Base-by-base conservation (phyloP, 177 flowering plant genomes). In the Tripterygium wilfordii region DNA sequence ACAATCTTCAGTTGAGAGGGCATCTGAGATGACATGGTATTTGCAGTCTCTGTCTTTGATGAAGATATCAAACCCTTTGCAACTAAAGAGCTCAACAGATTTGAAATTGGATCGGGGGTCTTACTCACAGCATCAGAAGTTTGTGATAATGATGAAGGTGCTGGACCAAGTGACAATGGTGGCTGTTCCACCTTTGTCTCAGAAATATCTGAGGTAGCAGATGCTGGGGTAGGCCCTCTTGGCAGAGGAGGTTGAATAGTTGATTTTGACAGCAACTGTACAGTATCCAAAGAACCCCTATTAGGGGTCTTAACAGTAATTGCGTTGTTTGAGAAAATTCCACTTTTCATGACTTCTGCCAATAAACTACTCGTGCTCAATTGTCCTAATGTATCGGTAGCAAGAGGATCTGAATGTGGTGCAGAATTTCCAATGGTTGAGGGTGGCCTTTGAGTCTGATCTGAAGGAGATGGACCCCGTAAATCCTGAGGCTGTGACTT, bases 31-130 rank as follows among this genome's bases (percentile, higher is more conserved):
- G 74, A 41, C 32, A 42, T 14, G 8, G 36, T 13, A 17, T 62
- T 40, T 42, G 67, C 32, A 31, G 71, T 41, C 56, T 79, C 88
- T n/a, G 61, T 54, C 38, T 67, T 82, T 28, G 87, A 66, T 43
- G 91, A 58, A 42, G 94, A 74, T 64, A 89, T 92, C 69, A 92
- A 60, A 23, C 97, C 99, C 65, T 84, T 82, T 15, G 88, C 82
- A 50, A 92, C 79, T 58, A 92, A 72, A 33, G 94, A 54, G 64
- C 83, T 82, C 52, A 88, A 60, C 53, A 92, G 83, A 62, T 61
- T 69, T 48, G 96, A 72, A 45, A 86, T 53, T 31, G 83, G 87
- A 62, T 68, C 70, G 24, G 78, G 21, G n/a, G 53, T 42, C 45
- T 58, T 56, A 45, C 53, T 53, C 17, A 51, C n/a, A n/a, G n/a